Evolutionary conservation across 2,329 filamentous ascomycete species (phyloP), one percentile per base, ranked within the genome.

Genomic region (Mollisiaceae sp.): DNA sequence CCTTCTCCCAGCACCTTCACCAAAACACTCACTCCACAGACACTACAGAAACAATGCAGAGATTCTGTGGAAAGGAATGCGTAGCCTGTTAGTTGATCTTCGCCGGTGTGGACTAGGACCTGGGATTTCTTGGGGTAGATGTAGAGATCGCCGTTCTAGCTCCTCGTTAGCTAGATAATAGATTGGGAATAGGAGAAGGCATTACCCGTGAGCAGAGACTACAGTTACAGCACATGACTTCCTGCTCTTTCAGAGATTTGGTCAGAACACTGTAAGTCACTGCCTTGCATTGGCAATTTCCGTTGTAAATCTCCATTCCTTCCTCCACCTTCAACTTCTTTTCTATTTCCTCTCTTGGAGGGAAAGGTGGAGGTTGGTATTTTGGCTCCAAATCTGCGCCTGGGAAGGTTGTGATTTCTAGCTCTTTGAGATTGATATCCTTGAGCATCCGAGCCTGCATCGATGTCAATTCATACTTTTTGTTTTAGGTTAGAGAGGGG

Each of bases 271-370:
- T 66, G 59, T 69, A 75, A 8, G 63, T 64, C 15, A 74, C 64
- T 32, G 65, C 66, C 27, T 69, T 70, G 60, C 73, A 75, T 59
- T 75, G 72, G 38, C 74, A 75, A 38, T 70, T 70, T 14, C 70
- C 73, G 52, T 69, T 45, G 55, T 74, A 74, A 8, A 38, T 60
- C 35, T 60, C 24, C 43, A 63, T 36, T 14, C 50, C 55, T 27
- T 61, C 45, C 18, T 50, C 45, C 8, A 43, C 63, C 4, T 64
- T 60, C 11, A 22, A 24, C 5, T 56, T 55, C 45, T 62, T 24
- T 27, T 35, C 32, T n/a, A 9, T 15, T 8, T 50, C 24, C n/a
- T 50, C 59, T 22, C 5, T 15, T 11, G 59, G 36, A n/a, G 52
- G 58, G 39, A 55, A 59, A 39, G 20, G 39, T 18, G 63, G 57